Percentiles rank a stretch among this genome's conserved stretches.
phyloP scores from a whole-genome alignment of 768 basidiomycete species.

The Clavulina sp. region DNA sequence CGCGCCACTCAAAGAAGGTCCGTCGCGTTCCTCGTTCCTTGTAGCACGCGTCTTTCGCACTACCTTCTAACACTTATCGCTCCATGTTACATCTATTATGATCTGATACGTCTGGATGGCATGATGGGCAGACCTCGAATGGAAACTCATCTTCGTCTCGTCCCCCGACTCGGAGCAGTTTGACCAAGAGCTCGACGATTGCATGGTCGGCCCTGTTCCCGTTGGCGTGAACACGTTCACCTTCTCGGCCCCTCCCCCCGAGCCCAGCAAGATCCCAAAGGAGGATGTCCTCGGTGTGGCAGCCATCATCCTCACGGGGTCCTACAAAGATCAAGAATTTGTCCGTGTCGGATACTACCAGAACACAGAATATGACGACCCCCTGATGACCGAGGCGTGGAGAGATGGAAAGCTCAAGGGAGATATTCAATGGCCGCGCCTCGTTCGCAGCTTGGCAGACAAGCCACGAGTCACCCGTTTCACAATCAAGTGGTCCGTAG shows the following conservation, averaged over 20 bases:
- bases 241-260: conserved; percentile 76
- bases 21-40: conserved; percentile 10
- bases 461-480: conserved; percentile 85
- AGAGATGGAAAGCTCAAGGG: conserved; percentile 22
- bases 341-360: conserved; percentile 99
- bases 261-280: conserved; percentile 65
- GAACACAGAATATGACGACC: conserved; percentile 95
- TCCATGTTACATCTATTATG: background rate
- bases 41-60: background rate
- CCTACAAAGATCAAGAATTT: conserved; percentile 93
- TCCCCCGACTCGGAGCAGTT: conserved; percentile 79
- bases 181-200: conserved; percentile 95
- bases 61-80: background rate
- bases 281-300: conserved; percentile 92
- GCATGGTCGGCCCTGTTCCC: conserved; percentile 93
- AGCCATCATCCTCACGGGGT: conserved; percentile 90
- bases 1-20: conserved; percentile 75
- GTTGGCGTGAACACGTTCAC: conserved; percentile 95
- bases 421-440: conserved; percentile 49
- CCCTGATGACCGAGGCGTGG: conserved; percentile 67
- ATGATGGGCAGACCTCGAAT: conserved; percentile 64
- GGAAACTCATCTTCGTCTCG: conserved; percentile 94
- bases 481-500: conserved; percentile 21
- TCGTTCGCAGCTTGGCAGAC: conserved; percentile 74
- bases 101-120: too few relatives aligned